A percentile compares a stretch with the other conserved stretches of the same genome.
These are phyloP conservation scores for Cyclotella sp. DNA, from an alignment of 108 stramenopile genomes.

Conservation along the genomic window DNA sequence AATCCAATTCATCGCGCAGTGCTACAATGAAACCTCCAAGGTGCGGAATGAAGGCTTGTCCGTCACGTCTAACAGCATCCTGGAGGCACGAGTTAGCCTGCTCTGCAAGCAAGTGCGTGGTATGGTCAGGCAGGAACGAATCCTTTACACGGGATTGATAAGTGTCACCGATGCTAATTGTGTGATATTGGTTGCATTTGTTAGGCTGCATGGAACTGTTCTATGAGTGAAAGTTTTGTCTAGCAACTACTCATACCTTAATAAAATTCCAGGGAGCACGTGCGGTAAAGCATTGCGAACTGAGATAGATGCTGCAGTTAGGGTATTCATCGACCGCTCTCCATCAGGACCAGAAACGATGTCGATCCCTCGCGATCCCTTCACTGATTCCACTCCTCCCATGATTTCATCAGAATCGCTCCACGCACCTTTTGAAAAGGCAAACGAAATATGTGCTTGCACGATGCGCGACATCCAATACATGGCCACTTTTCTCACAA, in stretches of 20 bases:
- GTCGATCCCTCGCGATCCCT: constrained; percentile 25
- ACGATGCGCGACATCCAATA: constrained; percentile 91
- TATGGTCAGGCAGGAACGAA: constrained; percentile 81
- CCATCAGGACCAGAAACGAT: constrained; percentile 24
- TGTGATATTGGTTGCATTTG: background rate
- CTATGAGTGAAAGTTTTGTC: background rate
- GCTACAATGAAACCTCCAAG: constrained; percentile 87
- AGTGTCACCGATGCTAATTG: constrained; percentile 69
- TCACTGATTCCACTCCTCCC: constrained; percentile 25
- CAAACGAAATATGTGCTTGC: constrained; percentile 76
- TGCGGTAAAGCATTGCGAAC: constrained; percentile 85
- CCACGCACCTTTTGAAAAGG: constrained; percentile 18
- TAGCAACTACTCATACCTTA: constrained; percentile 34
- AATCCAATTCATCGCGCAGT: constrained; percentile 84
- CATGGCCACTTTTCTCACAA: constrained; percentile 92
- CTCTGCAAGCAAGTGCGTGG: constrained; percentile 83
- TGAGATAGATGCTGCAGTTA: constrained; percentile 75
- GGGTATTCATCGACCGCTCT: constrained; percentile 14
- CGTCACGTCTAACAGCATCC: constrained; percentile 79
- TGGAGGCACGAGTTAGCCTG: constrained; percentile 83
- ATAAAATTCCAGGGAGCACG: constrained; percentile 83
- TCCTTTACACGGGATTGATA: constrained; percentile 70
- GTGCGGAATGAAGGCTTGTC: constrained; percentile 79
- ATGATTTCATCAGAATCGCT: constrained; percentile 9
- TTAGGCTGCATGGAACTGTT: background rate